Conservation (phyloP, 768 basidiomycete species). For the Amylocystis lapponica region DNA sequence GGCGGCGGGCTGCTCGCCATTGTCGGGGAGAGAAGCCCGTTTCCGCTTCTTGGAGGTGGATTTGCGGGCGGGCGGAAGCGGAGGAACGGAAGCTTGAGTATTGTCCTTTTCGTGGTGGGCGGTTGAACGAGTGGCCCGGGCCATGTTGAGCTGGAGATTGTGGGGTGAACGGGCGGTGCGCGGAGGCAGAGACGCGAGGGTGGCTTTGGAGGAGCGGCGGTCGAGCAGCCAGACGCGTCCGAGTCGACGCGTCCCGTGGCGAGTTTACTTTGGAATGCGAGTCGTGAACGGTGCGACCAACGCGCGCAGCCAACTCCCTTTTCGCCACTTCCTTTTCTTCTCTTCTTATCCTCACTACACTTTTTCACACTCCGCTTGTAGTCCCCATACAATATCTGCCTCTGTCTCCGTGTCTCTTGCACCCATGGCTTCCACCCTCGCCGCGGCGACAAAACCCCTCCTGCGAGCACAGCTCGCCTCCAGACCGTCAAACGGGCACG, state of each 20-base stretch:
- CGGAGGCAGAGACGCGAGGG: constrained; percentile 27
- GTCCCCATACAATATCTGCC: neutral
- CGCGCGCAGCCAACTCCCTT: constrained; percentile 1
- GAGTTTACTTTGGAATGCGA: constrained; percentile 14
- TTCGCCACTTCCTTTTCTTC: constrained; percentile 1
- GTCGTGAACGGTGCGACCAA: constrained; percentile 12
- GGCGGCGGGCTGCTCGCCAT: constrained; percentile 41
- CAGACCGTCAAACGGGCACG: constrained; percentile 67
- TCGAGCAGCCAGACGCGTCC: constrained; percentile 16
- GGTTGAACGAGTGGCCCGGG: constrained; percentile 70
- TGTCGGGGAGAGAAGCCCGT: constrained; percentile 40
- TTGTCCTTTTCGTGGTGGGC: constrained; percentile 37
- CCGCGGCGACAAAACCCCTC: constrained; percentile 30
- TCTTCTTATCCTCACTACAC: neutral
- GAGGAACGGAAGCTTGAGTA: constrained; percentile 16
- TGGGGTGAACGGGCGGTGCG: constrained; percentile 9
- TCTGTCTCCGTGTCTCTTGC: constrained; percentile 1
- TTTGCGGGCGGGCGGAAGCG: constrained; percentile 29
- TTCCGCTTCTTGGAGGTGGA: constrained; percentile 59
- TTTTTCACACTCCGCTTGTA: constrained; percentile 25
- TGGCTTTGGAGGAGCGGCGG: constrained; percentile 21
- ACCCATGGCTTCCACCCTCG: constrained; percentile 29
- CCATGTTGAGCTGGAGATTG: constrained; percentile 40
- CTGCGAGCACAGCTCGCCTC: constrained; percentile 48
- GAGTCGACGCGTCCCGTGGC: constrained; percentile 21